Evolutionary conservation across 2,329 filamentous ascomycete species (phyloP).

Genomic region (Fusarium camptoceras): DNA sequence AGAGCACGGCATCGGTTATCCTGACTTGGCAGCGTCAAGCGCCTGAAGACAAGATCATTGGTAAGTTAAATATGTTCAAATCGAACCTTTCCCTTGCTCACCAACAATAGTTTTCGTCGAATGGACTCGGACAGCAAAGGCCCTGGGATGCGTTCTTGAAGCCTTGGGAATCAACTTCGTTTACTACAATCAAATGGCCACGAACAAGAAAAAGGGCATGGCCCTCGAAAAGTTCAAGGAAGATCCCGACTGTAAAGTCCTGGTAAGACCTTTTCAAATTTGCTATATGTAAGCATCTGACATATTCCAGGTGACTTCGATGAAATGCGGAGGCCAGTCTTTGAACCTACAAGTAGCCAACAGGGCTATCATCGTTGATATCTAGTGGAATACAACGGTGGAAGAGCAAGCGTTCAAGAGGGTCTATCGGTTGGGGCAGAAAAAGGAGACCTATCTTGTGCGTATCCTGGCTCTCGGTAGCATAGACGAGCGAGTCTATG

Average conservation of each 20-base stretch:
- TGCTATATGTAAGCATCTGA: neutral
- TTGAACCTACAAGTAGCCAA: conserved; percentile 60
- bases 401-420: conserved; percentile 72
- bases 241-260: conserved; percentile 25
- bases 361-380: conserved; percentile 65
- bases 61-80: no score
- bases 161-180: conserved; percentile 50
- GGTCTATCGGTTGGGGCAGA: no score
- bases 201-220: neutral
- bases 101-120: conserved; percentile 55
- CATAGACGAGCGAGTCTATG: conserved; percentile 68
- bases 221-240: conserved; percentile 45
- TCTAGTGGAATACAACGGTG: conserved; percentile 70
- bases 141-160: conserved; percentile 53
- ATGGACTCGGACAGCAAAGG: conserved; percentile 49
- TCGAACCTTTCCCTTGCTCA: no score
- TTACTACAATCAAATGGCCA: conserved; percentile 52
- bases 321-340: conserved; percentile 53
- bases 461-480: no score
- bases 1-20: conserved; percentile 48
- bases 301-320: conserved; percentile 48
- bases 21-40: conserved; percentile 48
- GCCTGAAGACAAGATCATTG: conserved; percentile 56
- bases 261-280: conserved; percentile 49
- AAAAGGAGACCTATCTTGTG: no score